These are phyloP conservation scores for Teunomyces funiuensis DNA, from an alignment of 805 yeast genomes.

Conservation along the genomic window DNA sequence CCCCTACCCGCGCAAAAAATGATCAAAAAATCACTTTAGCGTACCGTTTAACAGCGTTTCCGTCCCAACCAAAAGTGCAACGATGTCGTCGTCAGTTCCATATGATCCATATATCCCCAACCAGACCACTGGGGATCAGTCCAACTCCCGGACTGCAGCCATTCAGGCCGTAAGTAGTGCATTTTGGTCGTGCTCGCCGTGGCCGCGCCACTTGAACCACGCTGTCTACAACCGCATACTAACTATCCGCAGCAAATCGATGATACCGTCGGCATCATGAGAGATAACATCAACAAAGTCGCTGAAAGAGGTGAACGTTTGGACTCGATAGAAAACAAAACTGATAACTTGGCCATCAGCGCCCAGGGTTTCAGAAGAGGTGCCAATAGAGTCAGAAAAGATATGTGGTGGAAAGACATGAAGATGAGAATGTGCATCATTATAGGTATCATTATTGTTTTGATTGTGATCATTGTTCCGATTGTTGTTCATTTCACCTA, in stretches of 20 bases:
- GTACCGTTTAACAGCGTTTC: not conserved
- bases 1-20: conserved; percentile 6
- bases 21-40: conserved; percentile 3
- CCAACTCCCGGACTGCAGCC: conserved; percentile 68
- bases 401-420: conserved; percentile 99
- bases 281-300: conserved; percentile 93
- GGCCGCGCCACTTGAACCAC: too few species aligned
- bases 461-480: conserved; percentile 89
- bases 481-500: conserved; percentile 81
- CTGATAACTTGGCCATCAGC: conserved; percentile 85
- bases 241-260: conserved; percentile 64
- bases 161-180: conserved; percentile 67
- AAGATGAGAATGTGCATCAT: conserved; percentile 92
- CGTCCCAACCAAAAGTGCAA: conserved; percentile 4
- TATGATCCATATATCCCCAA: conserved; percentile 84
- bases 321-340: conserved; percentile 88
- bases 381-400: conserved; percentile 95
- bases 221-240: conserved; percentile 17
- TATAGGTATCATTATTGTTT: conserved; percentile 70
- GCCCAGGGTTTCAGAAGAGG: conserved; percentile 96
- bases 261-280: conserved; percentile 96
- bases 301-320: conserved; percentile 93
- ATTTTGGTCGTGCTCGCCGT: not conserved
- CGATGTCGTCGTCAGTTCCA: conserved; percentile 77
- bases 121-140: conserved; percentile 51